These are phyloP conservation scores for Phoma sp. DNA, from an alignment of 2,329 filamentous ascomycete genomes.

Conservation along the genomic window DNA sequence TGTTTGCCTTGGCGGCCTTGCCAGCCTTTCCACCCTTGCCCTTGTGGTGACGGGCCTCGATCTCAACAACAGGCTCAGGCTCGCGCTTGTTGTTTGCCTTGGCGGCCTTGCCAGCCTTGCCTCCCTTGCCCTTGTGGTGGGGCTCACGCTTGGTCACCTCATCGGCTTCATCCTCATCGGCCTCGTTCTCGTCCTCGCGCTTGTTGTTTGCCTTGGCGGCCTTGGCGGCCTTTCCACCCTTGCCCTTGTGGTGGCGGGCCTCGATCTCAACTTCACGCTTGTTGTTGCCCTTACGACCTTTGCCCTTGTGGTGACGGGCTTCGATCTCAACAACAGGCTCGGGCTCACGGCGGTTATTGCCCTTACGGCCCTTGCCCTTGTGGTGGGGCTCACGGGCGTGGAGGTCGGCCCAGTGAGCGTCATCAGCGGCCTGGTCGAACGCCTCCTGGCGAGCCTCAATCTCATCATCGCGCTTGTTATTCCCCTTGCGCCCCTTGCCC, in stretches of 20 bases:
- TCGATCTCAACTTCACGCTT: conserved; percentile 6
- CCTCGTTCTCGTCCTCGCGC: background rate
- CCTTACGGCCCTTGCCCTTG: conserved; percentile 17
- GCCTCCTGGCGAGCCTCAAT: background rate
- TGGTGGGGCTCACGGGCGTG: conserved; percentile 1
- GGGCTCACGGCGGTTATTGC: background rate
- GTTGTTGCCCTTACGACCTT: conserved; percentile 12
- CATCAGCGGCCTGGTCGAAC: background rate
- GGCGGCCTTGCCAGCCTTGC: conserved; percentile 1
- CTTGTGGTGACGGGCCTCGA: conserved; percentile 13
- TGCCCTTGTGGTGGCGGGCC: conserved; percentile 15
- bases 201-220: background rate
- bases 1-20: background rate
- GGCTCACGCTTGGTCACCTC: conserved; percentile 16
- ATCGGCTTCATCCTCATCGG: background rate
- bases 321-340: background rate
- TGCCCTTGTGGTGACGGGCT: conserved; percentile 14
- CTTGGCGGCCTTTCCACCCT: background rate
- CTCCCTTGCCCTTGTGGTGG: conserved; percentile 27
- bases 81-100: conserved; percentile 13
- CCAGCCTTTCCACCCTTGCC: background rate
- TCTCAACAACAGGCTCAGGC: conserved; percentile 1
- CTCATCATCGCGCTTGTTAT: conserved; percentile 9
- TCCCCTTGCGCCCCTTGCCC: conserved; percentile 15
- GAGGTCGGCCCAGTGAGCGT: conserved; percentile 7